Evolutionary conservation across 2,329 filamentous ascomycete species (phyloP).

Genomic region (Lachnellula occidentalis): DNA sequence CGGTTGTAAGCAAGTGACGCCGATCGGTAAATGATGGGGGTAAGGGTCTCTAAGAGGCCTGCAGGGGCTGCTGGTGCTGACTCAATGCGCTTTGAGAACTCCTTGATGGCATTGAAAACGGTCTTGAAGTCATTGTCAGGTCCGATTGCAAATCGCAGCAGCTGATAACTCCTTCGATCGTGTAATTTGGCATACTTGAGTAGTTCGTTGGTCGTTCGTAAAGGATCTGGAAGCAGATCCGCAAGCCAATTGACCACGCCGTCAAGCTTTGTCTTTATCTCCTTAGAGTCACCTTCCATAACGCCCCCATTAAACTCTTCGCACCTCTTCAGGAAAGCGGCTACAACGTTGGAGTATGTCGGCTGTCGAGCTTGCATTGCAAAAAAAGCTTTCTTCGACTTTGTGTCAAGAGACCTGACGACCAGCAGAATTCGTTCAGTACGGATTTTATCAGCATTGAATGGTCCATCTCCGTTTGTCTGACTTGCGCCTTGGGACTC

Average conservation of each 20-base stretch:
- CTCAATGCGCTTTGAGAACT: slow-evolving; percentile 77
- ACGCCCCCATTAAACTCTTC: slow-evolving; percentile 88
- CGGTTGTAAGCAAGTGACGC: slow-evolving; percentile 87
- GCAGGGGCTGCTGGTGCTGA: slow-evolving; percentile 52
- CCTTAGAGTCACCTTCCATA: slow-evolving; percentile 63
- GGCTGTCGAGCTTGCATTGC: slow-evolving; percentile 75
- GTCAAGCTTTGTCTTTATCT: slow-evolving; percentile 63
- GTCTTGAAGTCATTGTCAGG: slow-evolving; percentile 89
- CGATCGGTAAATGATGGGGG: slow-evolving; percentile 76
- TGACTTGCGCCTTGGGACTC: slow-evolving; percentile 46
- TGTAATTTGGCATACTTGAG: slow-evolving; percentile 88
- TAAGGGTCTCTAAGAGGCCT: slow-evolving; percentile 71
- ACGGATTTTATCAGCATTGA: slow-evolving; percentile 70
- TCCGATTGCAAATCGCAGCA: slow-evolving; percentile 79
- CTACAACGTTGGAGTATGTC: slow-evolving; percentile 66
- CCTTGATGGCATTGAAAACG: slow-evolving; percentile 83
- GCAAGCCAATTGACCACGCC: slow-evolving; percentile 68
- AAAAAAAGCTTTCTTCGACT: slow-evolving; percentile 83
- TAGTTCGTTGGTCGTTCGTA: slow-evolving; percentile 68
- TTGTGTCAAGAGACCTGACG: slow-evolving; percentile 69
- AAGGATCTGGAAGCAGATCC: slow-evolving; percentile 69
- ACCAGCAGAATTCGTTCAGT: slow-evolving; percentile 80
- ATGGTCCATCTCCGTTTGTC: slow-evolving; percentile 37
- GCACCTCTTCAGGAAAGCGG: slow-evolving; percentile 74
- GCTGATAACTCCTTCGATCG: slow-evolving; percentile 82